phyloP scores from a whole-genome alignment of 2,329 filamentous ascomycete species.

The Sporothrix variecibatus region DNA sequence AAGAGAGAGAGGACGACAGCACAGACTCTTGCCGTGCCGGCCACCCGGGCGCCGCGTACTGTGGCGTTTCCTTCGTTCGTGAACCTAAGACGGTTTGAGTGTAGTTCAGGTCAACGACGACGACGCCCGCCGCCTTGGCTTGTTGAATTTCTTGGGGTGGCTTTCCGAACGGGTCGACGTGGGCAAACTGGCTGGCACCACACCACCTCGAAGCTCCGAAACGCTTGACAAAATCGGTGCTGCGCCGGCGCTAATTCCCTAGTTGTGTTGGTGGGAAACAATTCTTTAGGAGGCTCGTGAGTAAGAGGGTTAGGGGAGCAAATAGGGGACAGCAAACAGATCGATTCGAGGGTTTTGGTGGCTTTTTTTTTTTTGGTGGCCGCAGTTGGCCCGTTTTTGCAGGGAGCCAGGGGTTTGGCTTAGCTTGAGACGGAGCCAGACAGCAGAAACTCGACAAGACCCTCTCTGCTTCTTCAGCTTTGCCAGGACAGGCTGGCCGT shows the following conservation, averaged over 20 bases:
- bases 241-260: background rate
- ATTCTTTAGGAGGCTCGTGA: background rate
- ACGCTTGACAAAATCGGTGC: background rate
- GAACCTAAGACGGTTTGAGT: background rate
- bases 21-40: slow-evolving; percentile 2
- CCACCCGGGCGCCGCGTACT: background rate
- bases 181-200: background rate
- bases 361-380: background rate
- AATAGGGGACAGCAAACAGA: background rate
- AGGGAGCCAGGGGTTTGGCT: background rate
- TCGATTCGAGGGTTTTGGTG: background rate
- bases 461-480: background rate
- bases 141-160: background rate
- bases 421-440: background rate
- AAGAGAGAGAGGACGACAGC: background rate
- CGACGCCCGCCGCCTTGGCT: background rate
- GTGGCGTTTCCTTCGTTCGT: background rate
- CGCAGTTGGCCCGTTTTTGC: background rate
- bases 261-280: background rate
- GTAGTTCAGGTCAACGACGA: background rate
- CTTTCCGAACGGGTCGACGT: background rate
- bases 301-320: background rate
- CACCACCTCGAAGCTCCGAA: background rate
- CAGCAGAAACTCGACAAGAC: background rate
- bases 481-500: background rate